Percentiles rank a stretch among this genome's conserved stretches.
Conservation (phyloP, 192 early-diverging fungal genomes). For the Lunasporangiospora selenospora region DNA sequence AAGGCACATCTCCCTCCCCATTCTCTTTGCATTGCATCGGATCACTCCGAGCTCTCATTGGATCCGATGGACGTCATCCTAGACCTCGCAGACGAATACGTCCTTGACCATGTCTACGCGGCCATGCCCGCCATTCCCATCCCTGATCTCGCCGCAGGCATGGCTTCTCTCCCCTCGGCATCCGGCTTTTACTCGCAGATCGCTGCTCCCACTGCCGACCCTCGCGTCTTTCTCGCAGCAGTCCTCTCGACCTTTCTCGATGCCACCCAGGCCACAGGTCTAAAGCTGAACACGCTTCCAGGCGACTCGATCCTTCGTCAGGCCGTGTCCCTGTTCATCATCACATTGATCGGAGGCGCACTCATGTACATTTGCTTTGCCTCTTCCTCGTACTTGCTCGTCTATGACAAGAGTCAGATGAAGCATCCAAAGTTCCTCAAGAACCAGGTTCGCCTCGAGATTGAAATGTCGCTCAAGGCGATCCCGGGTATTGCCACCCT, state of each 20-base stretch:
- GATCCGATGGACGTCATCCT: slow-evolving; percentile 81
- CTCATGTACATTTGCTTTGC: slow-evolving; percentile 86
- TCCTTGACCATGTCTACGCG: slow-evolving; percentile 68
- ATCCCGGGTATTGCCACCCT: slow-evolving; percentile 83
- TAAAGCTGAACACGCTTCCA: slow-evolving; percentile 36
- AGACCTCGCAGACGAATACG: slow-evolving; percentile 65
- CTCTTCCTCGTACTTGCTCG: slow-evolving; percentile 77
- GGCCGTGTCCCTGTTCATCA: slow-evolving; percentile 71
- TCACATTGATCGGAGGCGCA: slow-evolving; percentile 74
- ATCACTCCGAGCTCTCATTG: too few relatives aligned
- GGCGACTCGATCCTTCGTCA: slow-evolving; percentile 77
- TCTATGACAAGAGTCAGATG: slow-evolving; percentile 90
- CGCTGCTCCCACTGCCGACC: slow-evolving; percentile 31
- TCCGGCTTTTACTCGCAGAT: slow-evolving; percentile 12
- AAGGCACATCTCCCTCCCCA: not conserved
- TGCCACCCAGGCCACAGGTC: slow-evolving; percentile 35
- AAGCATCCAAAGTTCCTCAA: slow-evolving; percentile 94
- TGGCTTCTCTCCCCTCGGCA: slow-evolving; percentile 36
- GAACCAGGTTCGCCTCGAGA: slow-evolving; percentile 91
- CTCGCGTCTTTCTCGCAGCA: slow-evolving; percentile 21
- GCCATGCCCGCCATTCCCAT: slow-evolving; percentile 50
- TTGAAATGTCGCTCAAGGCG: slow-evolving; percentile 76
- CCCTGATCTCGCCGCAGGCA: slow-evolving; percentile 47
- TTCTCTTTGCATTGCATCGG: not conserved
- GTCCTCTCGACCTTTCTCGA: slow-evolving; percentile 45